These are phyloP conservation scores for Hippophae rhamnoides DNA, from an alignment of 306 rosid genomes.

Conservation along the genomic window DNA sequence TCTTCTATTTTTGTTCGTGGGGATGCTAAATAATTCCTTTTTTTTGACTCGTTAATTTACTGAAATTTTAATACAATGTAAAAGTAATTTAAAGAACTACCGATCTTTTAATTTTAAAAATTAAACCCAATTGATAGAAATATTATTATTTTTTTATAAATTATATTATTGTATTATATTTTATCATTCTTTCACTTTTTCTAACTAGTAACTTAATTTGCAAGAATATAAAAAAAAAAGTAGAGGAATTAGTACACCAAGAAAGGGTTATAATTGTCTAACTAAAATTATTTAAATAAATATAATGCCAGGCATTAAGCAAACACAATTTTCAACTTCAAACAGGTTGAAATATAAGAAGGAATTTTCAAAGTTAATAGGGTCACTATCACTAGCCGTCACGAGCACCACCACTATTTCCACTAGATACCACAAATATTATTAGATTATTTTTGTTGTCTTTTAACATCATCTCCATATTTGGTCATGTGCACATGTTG, in stretches of 20 bases:
- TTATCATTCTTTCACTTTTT: too few species aligned
- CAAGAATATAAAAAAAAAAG: not conserved
- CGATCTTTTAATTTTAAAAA: too few species aligned
- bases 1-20: too few species aligned
- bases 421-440: constrained; percentile 10
- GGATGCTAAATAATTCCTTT: too few species aligned
- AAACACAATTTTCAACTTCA: constrained; percentile 24
- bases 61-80: too few species aligned
- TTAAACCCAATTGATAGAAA: too few species aligned
- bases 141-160: too few species aligned
- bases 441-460: constrained; percentile 9
- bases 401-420: constrained; percentile 12
- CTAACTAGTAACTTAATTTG: too few species aligned
- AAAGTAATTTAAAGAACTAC: too few species aligned
- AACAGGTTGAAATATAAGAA: constrained; percentile 19
- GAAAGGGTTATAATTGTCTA: not conserved
- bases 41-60: too few species aligned
- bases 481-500: not conserved
- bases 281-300: constrained; percentile 3
- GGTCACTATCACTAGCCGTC: constrained; percentile 23
- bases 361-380: constrained; percentile 15
- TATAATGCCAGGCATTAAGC: constrained; percentile 24
- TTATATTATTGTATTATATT: too few species aligned
- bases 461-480: constrained; percentile 9
- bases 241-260: not conserved